Evolutionary conservation across 1,284 basidiomycete genomes (phyloP).

Genomic region (Melampsora americana): DNA sequence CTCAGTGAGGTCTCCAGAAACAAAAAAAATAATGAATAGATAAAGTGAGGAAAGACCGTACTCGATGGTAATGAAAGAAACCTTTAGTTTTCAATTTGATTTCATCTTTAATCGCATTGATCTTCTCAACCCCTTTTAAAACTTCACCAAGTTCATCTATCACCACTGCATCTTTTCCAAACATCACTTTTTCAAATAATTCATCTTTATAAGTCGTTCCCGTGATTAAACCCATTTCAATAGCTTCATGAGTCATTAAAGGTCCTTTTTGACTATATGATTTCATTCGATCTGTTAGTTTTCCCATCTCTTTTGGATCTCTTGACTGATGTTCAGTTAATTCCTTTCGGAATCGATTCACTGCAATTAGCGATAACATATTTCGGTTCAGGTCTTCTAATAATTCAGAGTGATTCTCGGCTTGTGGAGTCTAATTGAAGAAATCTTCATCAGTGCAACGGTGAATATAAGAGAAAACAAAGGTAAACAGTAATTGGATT

Average conservation of each 20-base stretch:
- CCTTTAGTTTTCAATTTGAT: constrained; percentile 45
- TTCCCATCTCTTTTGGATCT: constrained; percentile 45
- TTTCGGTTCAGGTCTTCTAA: constrained; percentile 51
- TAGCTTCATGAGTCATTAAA: constrained; percentile 53
- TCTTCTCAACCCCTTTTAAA: constrained; percentile 34
- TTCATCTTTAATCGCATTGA: constrained; percentile 33
- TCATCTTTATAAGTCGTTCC: constrained; percentile 54
- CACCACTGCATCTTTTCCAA: constrained; percentile 47
- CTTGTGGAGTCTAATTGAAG: constrained; percentile 47
- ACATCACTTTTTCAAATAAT: constrained; percentile 48
- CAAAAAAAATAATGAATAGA: not conserved
- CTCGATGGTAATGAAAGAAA: constrained; percentile 51
- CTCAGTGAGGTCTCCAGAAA: constrained; percentile 45
- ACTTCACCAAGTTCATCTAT: constrained; percentile 49
- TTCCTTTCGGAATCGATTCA: constrained; percentile 48
- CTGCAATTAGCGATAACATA: constrained; percentile 49
- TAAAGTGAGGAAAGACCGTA: constrained; percentile 1
- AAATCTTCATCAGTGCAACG: not conserved
- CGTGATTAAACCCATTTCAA: constrained; percentile 53
- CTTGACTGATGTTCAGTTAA: constrained; percentile 48
- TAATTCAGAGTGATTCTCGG: constrained; percentile 50
- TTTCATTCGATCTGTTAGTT: constrained; percentile 50
- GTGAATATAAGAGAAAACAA: not conserved
- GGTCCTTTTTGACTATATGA: constrained; percentile 54
- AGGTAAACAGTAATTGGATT: not conserved